phyloP scores from a whole-genome alignment of 2,329 filamentous ascomycete genomes.

The Penicillium olsonii region DNA sequence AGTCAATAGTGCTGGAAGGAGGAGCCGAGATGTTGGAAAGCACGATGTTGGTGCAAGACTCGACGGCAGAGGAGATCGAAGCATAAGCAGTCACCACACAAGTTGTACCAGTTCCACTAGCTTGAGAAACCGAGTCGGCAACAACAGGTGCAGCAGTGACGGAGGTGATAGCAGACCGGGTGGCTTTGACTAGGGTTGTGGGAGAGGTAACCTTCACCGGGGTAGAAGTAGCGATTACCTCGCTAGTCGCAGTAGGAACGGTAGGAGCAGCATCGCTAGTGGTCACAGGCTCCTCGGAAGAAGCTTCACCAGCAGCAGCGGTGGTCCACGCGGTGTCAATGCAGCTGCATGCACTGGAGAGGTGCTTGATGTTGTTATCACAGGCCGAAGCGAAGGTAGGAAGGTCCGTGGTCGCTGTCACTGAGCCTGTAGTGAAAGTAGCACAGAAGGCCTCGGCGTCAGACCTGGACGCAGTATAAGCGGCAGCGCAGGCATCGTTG shows the following conservation, averaged over 20 bases:
- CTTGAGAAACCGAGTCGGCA: background rate
- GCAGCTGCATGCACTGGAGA: constrained; percentile 30
- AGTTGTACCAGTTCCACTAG: constrained; percentile 2
- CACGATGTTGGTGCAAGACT: constrained; percentile 41
- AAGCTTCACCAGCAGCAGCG: constrained; percentile 5
- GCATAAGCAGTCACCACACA: constrained; percentile 18
- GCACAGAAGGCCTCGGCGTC: constrained; percentile 26
- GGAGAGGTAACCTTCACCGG: background rate
- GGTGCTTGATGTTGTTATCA: constrained; percentile 21
- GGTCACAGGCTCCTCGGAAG: background rate
- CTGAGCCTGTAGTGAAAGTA: constrained; percentile 25
- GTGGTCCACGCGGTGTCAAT: constrained; percentile 22
- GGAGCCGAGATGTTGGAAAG: constrained; percentile 41
- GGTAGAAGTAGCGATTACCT: background rate
- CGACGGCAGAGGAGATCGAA: constrained; percentile 33
- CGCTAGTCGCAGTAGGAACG: background rate
- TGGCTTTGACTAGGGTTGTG: constrained; percentile 12
- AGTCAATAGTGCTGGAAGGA: constrained; percentile 40
- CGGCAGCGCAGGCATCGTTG: constrained; percentile 24
- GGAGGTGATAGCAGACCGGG: background rate
- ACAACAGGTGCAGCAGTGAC: background rate
- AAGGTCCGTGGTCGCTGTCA: constrained; percentile 24
- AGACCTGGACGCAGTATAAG: constrained; percentile 24
- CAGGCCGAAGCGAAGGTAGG: constrained; percentile 22
- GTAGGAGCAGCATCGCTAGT: constrained; percentile 2